Evolutionary conservation across 371 early-diverging fungal genomes (phyloP).

Genomic region (Mortierella sp.): DNA sequence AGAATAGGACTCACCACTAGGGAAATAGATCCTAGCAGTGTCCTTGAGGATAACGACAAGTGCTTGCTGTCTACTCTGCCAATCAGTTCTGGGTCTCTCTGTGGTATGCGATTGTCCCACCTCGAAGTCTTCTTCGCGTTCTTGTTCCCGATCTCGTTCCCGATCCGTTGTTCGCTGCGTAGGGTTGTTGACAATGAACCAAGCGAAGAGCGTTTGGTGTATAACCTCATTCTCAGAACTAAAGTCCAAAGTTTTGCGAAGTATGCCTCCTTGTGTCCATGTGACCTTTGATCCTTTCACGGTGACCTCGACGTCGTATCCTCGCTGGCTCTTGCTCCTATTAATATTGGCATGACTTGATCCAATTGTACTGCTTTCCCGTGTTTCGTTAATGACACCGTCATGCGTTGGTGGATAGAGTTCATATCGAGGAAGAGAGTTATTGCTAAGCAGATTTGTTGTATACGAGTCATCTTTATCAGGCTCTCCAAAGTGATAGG

Average conservation of each 20-base stretch:
- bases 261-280: constrained; percentile 61
- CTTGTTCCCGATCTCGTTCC: constrained; percentile 26
- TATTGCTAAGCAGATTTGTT: neutral
- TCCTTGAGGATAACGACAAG: constrained; percentile 56
- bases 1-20: constrained; percentile 44
- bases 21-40: constrained; percentile 53
- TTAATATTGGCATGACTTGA: neutral
- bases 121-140: constrained; percentile 14
- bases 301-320: constrained; percentile 60
- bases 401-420: constrained; percentile 42
- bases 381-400: constrained; percentile 24
- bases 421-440: constrained; percentile 14
- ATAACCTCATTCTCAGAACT: constrained; percentile 56
- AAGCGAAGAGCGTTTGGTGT: constrained; percentile 61
- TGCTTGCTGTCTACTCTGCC: constrained; percentile 43
- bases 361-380: neutral
- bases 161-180: constrained; percentile 17
- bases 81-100: constrained; percentile 15
- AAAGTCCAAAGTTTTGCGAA: constrained; percentile 59
- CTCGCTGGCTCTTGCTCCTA: constrained; percentile 9
- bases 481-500: neutral
- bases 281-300: constrained; percentile 61
- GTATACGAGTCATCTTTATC: neutral
- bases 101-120: constrained; percentile 24
- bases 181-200: constrained; percentile 57